Evolutionary conservation across 495 filamentous ascomycete species (phyloP), one percentile per base, ranked within the genome.

Genomic region (Cenococcum geophilum): DNA sequence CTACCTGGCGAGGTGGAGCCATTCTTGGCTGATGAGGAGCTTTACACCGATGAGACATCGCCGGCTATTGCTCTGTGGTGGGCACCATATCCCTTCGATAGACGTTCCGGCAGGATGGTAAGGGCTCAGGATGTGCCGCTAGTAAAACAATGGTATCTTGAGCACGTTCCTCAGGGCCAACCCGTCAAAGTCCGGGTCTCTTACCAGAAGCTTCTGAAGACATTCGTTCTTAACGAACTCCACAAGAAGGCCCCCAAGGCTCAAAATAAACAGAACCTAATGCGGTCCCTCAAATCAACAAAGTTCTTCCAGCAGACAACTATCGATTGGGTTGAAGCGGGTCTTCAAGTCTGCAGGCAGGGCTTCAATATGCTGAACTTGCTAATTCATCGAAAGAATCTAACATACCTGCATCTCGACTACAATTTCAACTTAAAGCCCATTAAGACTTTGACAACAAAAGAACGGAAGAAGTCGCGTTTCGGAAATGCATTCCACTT

Each of bases 391-490:
- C 83, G 95, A 61, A 99, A 99, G 83, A 97, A 97, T 72, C 77
- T 99, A 60, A 99, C 95, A 5, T 99, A 99, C 75, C 83, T 99
- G 43, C 95, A 99, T 79, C 81, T 99, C 25, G 95, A 99, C 68
- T 99, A 97, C 77, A 99, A 99, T 76, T 99, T 99, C 80, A 99
- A 99, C 76, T 72, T 99, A 71, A 99, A 99, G 77, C 95, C 95
- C 9, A 92, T 99, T 63, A 99, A 99, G 75, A 99, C 95, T 0
- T 72, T 99, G 72, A 99, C 95, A 0, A 99, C 93, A 20, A 99
- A 99, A 76, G 95, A 99, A 78, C 88, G 95, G 53, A 99, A 99
- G 80, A 99, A 99, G 83, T 97, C 93, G 23, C 88, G 95, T 48
- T 99, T 99, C 68, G 95, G 95, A 78, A 99, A 99, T 69, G 95